phyloP scores from a whole-genome alignment of 1,139 yeast genomes.

The Arxiozyma heterogenica region DNA sequence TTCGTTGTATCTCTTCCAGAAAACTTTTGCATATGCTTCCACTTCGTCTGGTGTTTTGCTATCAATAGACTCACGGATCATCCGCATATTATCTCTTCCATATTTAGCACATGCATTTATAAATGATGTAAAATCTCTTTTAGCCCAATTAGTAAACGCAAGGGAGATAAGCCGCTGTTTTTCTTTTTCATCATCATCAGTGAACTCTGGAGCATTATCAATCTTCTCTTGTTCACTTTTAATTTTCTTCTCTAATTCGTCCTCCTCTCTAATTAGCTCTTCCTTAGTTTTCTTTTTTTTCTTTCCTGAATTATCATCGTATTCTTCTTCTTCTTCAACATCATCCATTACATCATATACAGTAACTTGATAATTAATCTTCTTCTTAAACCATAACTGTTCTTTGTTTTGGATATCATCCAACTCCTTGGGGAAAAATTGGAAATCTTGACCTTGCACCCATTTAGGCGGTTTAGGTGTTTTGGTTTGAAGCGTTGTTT shows the following conservation, averaged over 20 bases:
- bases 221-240: conserved; percentile 54
- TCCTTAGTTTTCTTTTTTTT: conserved; percentile 14
- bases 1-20: conserved; percentile 64
- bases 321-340: conserved; percentile 28
- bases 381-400: conserved; percentile 65
- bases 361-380: conserved; percentile 61
- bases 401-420: conserved; percentile 65
- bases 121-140: conserved; percentile 82
- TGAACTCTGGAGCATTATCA: conserved; percentile 59
- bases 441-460: conserved; percentile 73
- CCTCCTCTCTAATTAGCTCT: conserved; percentile 12
- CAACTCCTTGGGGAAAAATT: conserved; percentile 67
- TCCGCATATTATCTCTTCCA: conserved; percentile 57
- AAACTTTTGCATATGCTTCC: conserved; percentile 52
- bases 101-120: conserved; percentile 71
- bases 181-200: conserved; percentile 60
- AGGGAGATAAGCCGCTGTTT: conserved; percentile 53
- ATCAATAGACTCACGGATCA: conserved; percentile 57
- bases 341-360: conserved; percentile 37
- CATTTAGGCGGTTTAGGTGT: conserved; percentile 64
- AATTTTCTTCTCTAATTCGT: conserved; percentile 37
- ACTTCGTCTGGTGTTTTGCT: conserved; percentile 67
- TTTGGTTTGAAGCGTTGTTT: conserved; percentile 38
- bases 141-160: conserved; percentile 75
- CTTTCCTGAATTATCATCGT: conserved; percentile 20